Conservation (phyloP, 1,139 yeast species). For the Debaryomyces subglobosus region DNA sequence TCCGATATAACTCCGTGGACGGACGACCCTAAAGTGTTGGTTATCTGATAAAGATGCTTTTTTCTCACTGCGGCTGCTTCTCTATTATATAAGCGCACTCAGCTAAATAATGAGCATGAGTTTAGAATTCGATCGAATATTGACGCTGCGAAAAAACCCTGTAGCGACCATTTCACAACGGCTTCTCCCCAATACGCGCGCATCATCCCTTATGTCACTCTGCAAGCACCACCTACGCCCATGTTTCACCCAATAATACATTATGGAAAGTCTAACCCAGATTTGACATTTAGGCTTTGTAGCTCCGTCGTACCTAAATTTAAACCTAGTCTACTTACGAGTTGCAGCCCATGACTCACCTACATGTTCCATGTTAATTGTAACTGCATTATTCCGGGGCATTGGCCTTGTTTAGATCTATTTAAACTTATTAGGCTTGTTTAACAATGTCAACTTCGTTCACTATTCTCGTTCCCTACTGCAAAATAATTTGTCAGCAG, state of each 20-base stretch:
- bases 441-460: background rate
- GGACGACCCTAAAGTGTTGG: background rate
- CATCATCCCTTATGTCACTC: too few relatives aligned
- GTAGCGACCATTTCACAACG: background rate
- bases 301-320: background rate
- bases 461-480: background rate
- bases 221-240: background rate
- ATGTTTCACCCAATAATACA: background rate
- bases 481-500: constrained; percentile 4
- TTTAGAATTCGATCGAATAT: background rate
- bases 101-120: background rate
- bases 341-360: background rate
- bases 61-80: background rate
- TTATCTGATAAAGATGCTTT: background rate
- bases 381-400: background rate
- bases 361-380: background rate
- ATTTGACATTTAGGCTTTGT: background rate
- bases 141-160: background rate
- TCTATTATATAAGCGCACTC: constrained; percentile 1
- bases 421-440: background rate
- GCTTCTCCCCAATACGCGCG: background rate
- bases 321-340: background rate
- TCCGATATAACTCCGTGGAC: background rate
- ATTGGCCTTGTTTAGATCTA: background rate
- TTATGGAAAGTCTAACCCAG: background rate